Base-by-base conservation (phyloP, 2,329 filamentous ascomycete genomes). In the Amauroascus niger region DNA sequence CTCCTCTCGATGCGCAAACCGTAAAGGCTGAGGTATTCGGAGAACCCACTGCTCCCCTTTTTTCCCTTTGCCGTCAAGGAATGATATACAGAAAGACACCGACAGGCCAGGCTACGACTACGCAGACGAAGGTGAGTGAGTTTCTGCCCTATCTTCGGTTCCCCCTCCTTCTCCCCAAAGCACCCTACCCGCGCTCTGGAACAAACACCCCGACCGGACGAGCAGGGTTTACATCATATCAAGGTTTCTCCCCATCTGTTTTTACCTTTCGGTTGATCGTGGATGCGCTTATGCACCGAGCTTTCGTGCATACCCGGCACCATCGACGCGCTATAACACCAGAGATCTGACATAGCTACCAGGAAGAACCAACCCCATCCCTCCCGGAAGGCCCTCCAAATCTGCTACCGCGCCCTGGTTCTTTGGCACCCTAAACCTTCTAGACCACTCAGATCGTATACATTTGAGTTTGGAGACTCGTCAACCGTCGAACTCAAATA, bases 401-500 rank as follows among this genome's bases (percentile, higher is more conserved):
- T 32, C 50, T 30, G 37, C 33, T 24, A 43, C 7, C 16, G 7
- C 41, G 26, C 51, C n/a, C 20, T 30, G 20, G 30, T 52, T 48
- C 51, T 53, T 28, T 53, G 51, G 55, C 51, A 51, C 46, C 47
- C 41, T 47, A 50, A 50, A 50, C 35, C 54, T 54, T 53, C 45
- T 47, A 49, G 54, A 44, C 43, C 49, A 44, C 35, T 43, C 41
- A 35, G 28, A 44, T 47, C 45, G 53, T 54, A 32, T 50, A 13
- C 30, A 40, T 55, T 52, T 56, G 48, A 53, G 49, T 50, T 56
- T 54, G 49, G 45, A 43, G 48, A 33, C 40, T 49, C 49, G 39
- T 52, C 35, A 51, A 49, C 56, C 56, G 56, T 54, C 55, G 52
- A 58, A 58, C 54, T 56, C 49, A 56, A 58, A 58, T 54, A 52